phyloP scores from a whole-genome alignment of 2,329 filamentous ascomycete species.

The Colletotrichum spinosum region DNA sequence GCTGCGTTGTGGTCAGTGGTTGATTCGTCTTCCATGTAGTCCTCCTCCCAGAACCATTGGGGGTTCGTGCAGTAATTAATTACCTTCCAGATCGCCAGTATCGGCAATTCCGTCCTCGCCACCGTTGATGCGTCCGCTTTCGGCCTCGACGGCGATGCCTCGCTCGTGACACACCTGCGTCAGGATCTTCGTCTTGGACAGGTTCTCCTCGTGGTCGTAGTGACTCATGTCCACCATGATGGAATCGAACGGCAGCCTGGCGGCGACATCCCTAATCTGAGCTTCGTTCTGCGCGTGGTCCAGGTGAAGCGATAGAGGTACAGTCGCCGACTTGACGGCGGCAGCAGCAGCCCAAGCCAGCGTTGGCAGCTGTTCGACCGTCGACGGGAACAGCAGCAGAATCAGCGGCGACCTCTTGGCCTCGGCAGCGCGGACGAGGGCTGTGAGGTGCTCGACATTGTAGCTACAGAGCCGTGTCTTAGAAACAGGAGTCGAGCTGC shows the following conservation, averaged over 20 bases:
- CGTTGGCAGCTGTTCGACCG: conserved; percentile 17
- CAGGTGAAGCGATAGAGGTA: conserved; percentile 73
- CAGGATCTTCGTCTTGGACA: conserved; percentile 70
- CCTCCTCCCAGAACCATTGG: no score
- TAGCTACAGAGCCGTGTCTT: conserved; percentile 72
- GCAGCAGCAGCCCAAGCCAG: conserved; percentile 68
- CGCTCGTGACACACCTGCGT: conserved; percentile 70
- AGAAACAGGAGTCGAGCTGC: background rate
- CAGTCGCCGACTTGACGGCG: conserved; percentile 64
- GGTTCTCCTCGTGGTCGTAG: conserved; percentile 77
- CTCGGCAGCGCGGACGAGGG: conserved; percentile 75
- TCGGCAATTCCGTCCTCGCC: conserved; percentile 77
- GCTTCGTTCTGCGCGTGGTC: conserved; percentile 74
- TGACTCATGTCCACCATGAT: conserved; percentile 86
- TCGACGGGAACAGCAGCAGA: conserved; percentile 70
- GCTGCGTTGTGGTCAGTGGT: background rate
- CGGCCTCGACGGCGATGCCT: conserved; percentile 76
- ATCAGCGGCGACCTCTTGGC: conserved; percentile 73
- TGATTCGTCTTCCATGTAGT: background rate
- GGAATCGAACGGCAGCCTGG: conserved; percentile 70
- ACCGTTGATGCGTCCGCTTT: conserved; percentile 74
- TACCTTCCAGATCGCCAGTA: conserved; percentile 55
- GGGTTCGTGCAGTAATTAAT: no score
- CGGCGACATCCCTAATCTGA: conserved; percentile 67
- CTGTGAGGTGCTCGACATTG: conserved; percentile 78